phyloP scores from a whole-genome alignment of 2,329 filamentous ascomycete genomes.

The Claviceps pazoutovae region DNA sequence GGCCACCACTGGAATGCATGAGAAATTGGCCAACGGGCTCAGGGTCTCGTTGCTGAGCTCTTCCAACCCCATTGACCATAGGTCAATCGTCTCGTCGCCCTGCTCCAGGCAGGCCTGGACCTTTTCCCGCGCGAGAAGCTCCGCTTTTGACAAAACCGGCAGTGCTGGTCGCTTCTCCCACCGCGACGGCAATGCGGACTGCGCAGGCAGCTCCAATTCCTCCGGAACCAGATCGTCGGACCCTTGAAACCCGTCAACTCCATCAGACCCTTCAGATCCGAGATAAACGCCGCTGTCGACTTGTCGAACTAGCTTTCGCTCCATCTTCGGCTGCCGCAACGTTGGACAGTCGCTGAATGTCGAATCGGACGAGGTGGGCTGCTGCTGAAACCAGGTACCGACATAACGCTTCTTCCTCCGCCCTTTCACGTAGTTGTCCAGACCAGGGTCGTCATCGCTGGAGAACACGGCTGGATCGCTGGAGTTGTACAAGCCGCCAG shows the following conservation, averaged over 20 bases:
- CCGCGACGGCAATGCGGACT: constrained; percentile 25
- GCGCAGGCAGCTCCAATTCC: constrained; percentile 16
- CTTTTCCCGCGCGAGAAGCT: constrained; percentile 29
- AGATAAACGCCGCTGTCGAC: constrained; percentile 58
- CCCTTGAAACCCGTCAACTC: constrained; percentile 36
- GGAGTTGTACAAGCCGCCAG: constrained; percentile 35
- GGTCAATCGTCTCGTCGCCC: constrained; percentile 45
- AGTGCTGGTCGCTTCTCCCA: constrained; percentile 17
- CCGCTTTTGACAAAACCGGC: constrained; percentile 23
- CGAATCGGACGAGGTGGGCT: constrained; percentile 35
- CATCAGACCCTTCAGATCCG: constrained; percentile 36
- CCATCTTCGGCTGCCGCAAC: constrained; percentile 25
- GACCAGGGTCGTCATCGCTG: constrained; percentile 53
- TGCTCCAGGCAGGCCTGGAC: constrained; percentile 42
- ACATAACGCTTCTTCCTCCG: constrained; percentile 48
- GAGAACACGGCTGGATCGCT: constrained; percentile 61
- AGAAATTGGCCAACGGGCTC: constrained; percentile 39
- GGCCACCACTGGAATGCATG: constrained; percentile 38
- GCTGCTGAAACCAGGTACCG: constrained; percentile 55
- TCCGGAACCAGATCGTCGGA: constrained; percentile 25
- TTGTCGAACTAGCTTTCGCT: constrained; percentile 40
- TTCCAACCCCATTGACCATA: constrained; percentile 42
- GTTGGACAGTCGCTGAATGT: constrained; percentile 26
- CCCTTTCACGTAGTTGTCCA: constrained; percentile 48
- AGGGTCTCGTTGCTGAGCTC: constrained; percentile 43